Base-by-base conservation (phyloP, 2,329 filamentous ascomycete species). In the Coniochaeta sp. region DNA sequence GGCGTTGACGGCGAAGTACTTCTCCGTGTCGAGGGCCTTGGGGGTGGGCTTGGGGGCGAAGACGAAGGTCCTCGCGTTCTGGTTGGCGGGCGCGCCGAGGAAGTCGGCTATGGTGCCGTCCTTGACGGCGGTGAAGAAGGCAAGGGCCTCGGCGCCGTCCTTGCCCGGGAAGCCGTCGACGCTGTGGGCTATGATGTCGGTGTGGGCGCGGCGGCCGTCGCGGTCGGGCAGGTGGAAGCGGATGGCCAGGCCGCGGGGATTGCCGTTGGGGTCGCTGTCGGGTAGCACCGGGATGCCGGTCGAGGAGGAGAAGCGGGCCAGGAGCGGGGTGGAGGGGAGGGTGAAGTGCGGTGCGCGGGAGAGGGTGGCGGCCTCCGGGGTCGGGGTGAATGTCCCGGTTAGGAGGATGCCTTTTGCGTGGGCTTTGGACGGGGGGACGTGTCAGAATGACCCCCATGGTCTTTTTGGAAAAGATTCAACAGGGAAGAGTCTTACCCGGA, bases 151-250 rank as follows among this genome's bases (percentile, higher is more conserved):
- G 16, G 75, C 80, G 16, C 81, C 81, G 0, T 79, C 83, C 38
- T 76, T 72, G 0, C 75, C 76, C 0, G 82, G 82, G 69, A 85
- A 85, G 67, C 73, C 77, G 1, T 77, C 73, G 1, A 78, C 80
- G 1, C 76, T 80, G 69, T 85, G 82, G 0, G 75, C 69, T 58
- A 86, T 72, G 64, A 86, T 80, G 66, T 86, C 82, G 1, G 82
- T 85, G 69, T 86, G 82, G 22, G 74, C 68, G 54, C 73, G 73
- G 16, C 76, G 19, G 26, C 47, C 47, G 22, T 26, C 72, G 1
- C 73, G 64, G 44, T 70, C 67, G 12, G 70, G 68, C 2, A 82
- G 73, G 19, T 75, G 64, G 68, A 83, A 83, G 1, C 81, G 77
- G 34, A 81, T 67, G 3, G 73, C 80, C 5, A 82, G 68, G 26